These are phyloP conservation scores for Starmerella apicola DNA, from an alignment of 805 yeast species.

Conservation along the genomic window DNA sequence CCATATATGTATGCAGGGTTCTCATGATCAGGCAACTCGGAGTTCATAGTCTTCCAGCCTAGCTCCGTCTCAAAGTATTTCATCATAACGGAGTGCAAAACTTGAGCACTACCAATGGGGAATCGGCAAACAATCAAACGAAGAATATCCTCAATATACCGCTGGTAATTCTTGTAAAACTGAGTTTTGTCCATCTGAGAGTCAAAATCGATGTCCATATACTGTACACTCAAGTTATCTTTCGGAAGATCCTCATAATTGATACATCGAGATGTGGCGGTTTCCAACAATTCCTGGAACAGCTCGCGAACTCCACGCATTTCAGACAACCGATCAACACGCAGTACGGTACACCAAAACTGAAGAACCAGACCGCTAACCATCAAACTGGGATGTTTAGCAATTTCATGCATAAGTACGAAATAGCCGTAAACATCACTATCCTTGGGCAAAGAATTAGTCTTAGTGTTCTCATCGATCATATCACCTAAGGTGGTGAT, in stretches of 20 bases:
- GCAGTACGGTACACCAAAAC: conserved; percentile 83
- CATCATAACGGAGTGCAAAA: conserved; percentile 68
- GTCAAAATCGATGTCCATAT: conserved; percentile 77
- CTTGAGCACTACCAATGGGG: conserved; percentile 66
- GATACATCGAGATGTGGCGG: conserved; percentile 64
- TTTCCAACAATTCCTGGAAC: conserved; percentile 57
- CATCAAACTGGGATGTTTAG: conserved; percentile 74
- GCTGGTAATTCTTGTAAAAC: conserved; percentile 67
- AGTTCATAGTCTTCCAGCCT: conserved; percentile 53
- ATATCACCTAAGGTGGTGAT: conserved; percentile 76
- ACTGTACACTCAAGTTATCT: conserved; percentile 50
- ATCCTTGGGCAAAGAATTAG: conserved; percentile 34
- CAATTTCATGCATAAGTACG: conserved; percentile 63
- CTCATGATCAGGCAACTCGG: conserved; percentile 18
- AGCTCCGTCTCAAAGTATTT: conserved; percentile 50
- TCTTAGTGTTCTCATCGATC: conserved; percentile 31
- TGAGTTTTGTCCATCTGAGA: conserved; percentile 65
- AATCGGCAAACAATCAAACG: conserved; percentile 76
- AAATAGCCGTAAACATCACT: conserved; percentile 60
- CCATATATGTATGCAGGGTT: conserved; percentile 58
- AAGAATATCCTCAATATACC: conserved; percentile 80
- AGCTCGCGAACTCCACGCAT: conserved; percentile 35
- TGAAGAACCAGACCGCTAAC: conserved; percentile 82
- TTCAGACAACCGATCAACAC: conserved; percentile 54
- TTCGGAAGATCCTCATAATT: conserved; percentile 60